Conservation (phyloP, 2,329 filamentous ascomycete genomes). For the Davidsoniella eucalypti region DNA sequence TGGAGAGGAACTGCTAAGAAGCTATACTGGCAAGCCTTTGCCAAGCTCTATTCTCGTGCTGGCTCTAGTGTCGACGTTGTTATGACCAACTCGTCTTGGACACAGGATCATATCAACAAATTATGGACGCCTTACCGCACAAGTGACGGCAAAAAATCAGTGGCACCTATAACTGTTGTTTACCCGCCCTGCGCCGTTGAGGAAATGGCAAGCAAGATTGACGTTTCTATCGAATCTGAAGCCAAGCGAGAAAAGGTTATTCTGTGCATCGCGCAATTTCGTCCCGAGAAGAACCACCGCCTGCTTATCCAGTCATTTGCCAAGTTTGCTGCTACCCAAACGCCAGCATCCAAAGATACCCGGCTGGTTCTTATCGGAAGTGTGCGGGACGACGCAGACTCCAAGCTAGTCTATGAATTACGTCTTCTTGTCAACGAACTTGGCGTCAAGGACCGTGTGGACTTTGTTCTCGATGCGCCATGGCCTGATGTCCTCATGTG, state of each 20-base stretch:
- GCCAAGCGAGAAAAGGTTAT: conserved; percentile 52
- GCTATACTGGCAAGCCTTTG: conserved; percentile 76
- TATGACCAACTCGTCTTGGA: conserved; percentile 97
- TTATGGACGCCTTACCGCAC: conserved; percentile 54
- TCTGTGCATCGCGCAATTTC: conserved; percentile 92
- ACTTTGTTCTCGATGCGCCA: conserved; percentile 77
- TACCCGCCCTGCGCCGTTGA: conserved; percentile 87
- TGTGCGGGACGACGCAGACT: conserved; percentile 70
- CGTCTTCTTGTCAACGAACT: conserved; percentile 76
- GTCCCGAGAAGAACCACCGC: conserved; percentile 90
- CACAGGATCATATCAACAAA: conserved; percentile 61
- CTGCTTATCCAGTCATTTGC: conserved; percentile 76
- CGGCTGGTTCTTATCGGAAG: conserved; percentile 76
- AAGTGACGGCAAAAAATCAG: conserved; percentile 22
- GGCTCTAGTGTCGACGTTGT: conserved; percentile 78
- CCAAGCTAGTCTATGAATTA: conserved; percentile 72
- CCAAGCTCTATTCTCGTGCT: conserved; percentile 63
- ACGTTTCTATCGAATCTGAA: conserved; percentile 54
- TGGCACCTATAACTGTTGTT: conserved; percentile 51
- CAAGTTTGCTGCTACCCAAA: conserved; percentile 46
- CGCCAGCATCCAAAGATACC: conserved; percentile 35
- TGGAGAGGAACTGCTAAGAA: conserved; percentile 55
- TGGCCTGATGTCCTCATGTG: conserved; percentile 78
- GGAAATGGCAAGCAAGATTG: conserved; percentile 60
- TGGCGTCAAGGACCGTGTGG: conserved; percentile 64